phyloP scores from a whole-genome alignment of 352 stramenopile species.

The Pythium volutum region DNA sequence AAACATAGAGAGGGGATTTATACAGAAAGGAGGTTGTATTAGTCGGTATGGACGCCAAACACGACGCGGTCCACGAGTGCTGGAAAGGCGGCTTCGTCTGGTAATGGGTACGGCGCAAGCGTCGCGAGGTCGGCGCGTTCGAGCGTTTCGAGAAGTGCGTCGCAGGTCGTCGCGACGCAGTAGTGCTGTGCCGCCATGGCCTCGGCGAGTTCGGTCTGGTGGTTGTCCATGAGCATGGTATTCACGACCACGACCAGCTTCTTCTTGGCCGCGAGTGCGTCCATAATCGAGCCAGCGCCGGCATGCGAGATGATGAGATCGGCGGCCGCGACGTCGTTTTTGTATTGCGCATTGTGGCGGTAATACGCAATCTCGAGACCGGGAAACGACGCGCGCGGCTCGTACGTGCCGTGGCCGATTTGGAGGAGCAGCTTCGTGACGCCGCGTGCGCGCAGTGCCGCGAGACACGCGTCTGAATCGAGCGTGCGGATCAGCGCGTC shows the following conservation, averaged over 20 bases:
- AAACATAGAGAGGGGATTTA: no score
- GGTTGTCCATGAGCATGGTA: constrained; percentile 95
- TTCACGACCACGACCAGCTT: constrained; percentile 94
- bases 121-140: constrained; percentile 34
- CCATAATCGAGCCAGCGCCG: constrained; percentile 93
- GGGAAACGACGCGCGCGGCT: constrained; percentile 32
- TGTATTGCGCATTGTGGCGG: constrained; percentile 89
- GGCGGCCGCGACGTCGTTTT: constrained; percentile 85
- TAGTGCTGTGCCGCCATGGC: constrained; percentile 82
- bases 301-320: constrained; percentile 95
- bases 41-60: constrained; percentile 7
- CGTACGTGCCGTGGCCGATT: constrained; percentile 75
- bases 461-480: constrained; percentile 56
- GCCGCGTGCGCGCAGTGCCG: constrained; percentile 44
- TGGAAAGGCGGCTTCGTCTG: constrained; percentile 65
- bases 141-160: constrained; percentile 35
- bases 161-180: constrained; percentile 53
- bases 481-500: constrained; percentile 83
- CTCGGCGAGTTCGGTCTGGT: constrained; percentile 94
- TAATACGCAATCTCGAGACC: constrained; percentile 67
- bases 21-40: no score
- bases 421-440: constrained; percentile 71
- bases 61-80: constrained; percentile 59
- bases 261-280: constrained; percentile 80
- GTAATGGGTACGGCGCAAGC: constrained; percentile 51